phyloP scores from a whole-genome alignment of 2,329 filamentous ascomycete genomes.

The Cladobotryum mycophilum region DNA sequence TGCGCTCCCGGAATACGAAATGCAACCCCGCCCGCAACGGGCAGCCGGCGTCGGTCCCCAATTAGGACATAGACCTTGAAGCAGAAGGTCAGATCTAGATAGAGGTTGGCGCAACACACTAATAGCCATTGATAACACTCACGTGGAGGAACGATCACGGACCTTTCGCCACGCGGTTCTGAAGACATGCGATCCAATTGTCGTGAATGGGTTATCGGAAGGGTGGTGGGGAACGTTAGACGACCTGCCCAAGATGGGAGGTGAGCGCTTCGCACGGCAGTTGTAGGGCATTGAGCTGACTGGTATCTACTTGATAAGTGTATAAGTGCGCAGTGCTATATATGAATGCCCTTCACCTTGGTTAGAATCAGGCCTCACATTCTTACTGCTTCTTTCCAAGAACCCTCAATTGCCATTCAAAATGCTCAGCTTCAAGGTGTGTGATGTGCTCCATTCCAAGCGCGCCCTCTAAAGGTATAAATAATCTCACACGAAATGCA shows the following conservation, averaged over 20 bases:
- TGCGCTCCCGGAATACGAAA: too few relatives aligned
- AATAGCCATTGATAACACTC: constrained; percentile 3
- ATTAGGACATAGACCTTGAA: too few relatives aligned
- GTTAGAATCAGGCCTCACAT: background rate
- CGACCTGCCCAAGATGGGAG: constrained; percentile 9
- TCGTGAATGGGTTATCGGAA: background rate
- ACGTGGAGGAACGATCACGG: constrained; percentile 6
- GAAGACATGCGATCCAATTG: constrained; percentile 3
- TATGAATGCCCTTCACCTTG: too few relatives aligned
- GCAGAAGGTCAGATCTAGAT: too few relatives aligned
- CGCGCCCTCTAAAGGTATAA: background rate
- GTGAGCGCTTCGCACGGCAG: background rate
- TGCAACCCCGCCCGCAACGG: too few relatives aligned
- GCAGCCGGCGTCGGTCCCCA: too few relatives aligned
- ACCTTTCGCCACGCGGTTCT: background rate
- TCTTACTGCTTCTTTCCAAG: background rate
- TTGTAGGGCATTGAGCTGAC: background rate
- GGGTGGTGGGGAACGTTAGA: constrained; percentile 1
- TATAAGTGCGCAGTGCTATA: too few relatives aligned
- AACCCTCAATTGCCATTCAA: background rate
- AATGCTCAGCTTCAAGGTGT: constrained; percentile 11
- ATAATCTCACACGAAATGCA: background rate
- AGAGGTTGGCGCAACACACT: too few relatives aligned
- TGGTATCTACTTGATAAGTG: background rate
- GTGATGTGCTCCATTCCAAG: background rate